Conservation (phyloP, 1,139 yeast genomes). For the Nematodospora anomalae region DNA sequence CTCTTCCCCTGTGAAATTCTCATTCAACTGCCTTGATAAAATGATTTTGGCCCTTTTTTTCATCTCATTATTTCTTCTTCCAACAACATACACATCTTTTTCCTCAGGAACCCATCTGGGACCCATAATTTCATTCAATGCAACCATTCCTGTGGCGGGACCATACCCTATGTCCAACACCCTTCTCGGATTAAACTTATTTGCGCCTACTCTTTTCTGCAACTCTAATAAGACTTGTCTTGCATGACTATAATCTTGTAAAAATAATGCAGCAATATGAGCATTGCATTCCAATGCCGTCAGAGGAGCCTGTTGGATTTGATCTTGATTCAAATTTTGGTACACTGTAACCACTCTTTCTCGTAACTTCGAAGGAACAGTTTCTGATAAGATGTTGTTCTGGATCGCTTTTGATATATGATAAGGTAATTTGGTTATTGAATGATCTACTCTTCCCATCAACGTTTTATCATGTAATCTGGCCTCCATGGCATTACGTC, state of each 20-base stretch:
- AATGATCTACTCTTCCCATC: slow-evolving; percentile 47
- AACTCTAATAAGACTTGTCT: slow-evolving; percentile 70
- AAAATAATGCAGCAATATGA: slow-evolving; percentile 77
- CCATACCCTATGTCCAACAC: slow-evolving; percentile 86
- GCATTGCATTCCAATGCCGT: slow-evolving; percentile 72
- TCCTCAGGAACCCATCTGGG: slow-evolving; percentile 55
- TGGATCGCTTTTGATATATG: slow-evolving; percentile 56
- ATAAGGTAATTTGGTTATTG: slow-evolving; percentile 49
- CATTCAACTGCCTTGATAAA: slow-evolving; percentile 67
- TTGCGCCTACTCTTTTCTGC: slow-evolving; percentile 49
- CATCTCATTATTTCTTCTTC: slow-evolving; percentile 65
- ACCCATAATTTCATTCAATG: slow-evolving; percentile 80
- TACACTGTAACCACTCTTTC: slow-evolving; percentile 54
- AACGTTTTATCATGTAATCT: slow-evolving; percentile 50
- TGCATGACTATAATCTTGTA: slow-evolving; percentile 78
- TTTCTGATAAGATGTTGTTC: slow-evolving; percentile 55
- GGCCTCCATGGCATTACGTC: slow-evolving; percentile 50
- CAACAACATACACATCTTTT: slow-evolving; percentile 74
- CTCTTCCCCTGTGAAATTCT: slow-evolving; percentile 28
- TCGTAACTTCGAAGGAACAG: slow-evolving; percentile 57
- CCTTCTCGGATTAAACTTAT: slow-evolving; percentile 58
- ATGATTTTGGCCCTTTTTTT: slow-evolving; percentile 74
- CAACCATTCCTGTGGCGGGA: slow-evolving; percentile 91
- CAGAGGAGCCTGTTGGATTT: slow-evolving; percentile 53
- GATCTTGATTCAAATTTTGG: slow-evolving; percentile 48